phyloP scores from a whole-genome alignment of 1,139 yeast species.

The Lodderomyces beijingensis region DNA sequence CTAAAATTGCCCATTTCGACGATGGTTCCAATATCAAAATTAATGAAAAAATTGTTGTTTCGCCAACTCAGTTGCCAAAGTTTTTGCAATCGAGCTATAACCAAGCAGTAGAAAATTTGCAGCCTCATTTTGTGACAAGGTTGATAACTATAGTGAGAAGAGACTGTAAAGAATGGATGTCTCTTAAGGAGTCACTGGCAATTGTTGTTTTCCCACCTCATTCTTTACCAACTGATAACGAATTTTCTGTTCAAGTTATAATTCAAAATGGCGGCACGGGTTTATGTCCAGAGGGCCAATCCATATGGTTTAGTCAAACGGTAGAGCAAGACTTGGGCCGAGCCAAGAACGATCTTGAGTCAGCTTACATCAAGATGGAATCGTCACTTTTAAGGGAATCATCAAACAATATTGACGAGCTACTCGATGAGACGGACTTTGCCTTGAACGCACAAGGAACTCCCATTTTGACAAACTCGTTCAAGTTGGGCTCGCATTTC shows the following conservation, averaged over 20 bases:
- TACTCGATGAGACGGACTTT: conserved; percentile 53
- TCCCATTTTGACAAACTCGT: conserved; percentile 66
- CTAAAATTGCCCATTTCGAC: conserved; percentile 64
- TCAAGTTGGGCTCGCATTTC: conserved; percentile 79
- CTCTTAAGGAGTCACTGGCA: conserved; percentile 69
- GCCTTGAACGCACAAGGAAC: conserved; percentile 52
- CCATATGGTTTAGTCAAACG: conserved; percentile 87
- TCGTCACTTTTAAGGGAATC: conserved; percentile 75
- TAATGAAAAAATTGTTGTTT: conserved; percentile 67
- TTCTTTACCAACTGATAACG: conserved; percentile 64
- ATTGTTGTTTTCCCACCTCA: conserved; percentile 92
- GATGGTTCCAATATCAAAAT: conserved; percentile 76
- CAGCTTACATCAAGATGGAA: conserved; percentile 79
- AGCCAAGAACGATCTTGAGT: conserved; percentile 75
- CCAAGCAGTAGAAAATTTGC: conserved; percentile 36
- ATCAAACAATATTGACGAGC: conserved; percentile 38
- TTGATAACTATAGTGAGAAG: conserved; percentile 79
- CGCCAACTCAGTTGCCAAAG: conserved; percentile 68
- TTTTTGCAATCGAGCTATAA: conserved; percentile 34
- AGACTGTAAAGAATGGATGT: conserved; percentile 89
- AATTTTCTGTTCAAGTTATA: conserved; percentile 74
- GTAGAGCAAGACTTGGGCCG: conserved; percentile 59
- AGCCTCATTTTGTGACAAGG: conserved; percentile 56
- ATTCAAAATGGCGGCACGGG: conserved; percentile 90
- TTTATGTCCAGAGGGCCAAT: conserved; percentile 82